Conservation (phyloP, 2,329 filamentous ascomycete genomes). For the Penicillium sp. region DNA sequence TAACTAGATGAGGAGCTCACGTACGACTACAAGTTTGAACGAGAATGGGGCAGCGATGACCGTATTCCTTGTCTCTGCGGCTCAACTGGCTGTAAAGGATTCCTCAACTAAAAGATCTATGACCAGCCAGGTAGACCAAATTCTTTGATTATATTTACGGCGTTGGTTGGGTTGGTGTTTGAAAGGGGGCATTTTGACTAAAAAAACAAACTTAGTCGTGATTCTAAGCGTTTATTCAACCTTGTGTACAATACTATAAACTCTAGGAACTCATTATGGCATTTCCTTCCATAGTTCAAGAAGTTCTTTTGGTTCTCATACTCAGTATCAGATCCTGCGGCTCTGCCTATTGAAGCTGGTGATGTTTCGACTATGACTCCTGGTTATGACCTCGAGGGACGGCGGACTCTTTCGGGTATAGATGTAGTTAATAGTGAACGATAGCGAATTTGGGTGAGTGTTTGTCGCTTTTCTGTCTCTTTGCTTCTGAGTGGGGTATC, state of each 20-base stretch:
- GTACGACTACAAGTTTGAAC: slow-evolving; percentile 99
- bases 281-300: not conserved
- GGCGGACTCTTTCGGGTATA: not conserved
- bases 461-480: not conserved
- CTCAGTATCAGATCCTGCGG: not conserved
- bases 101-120: slow-evolving; percentile 73
- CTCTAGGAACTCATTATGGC: not conserved
- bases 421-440: not conserved
- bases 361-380: not conserved
- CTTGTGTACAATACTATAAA: not conserved
- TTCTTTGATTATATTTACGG: not conserved
- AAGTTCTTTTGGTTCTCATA: not conserved
- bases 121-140: not conserved
- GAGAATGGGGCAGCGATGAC: slow-evolving; percentile 90
- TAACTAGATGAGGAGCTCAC: slow-evolving; percentile 90
- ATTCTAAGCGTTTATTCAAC: not conserved
- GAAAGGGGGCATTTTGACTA: not conserved
- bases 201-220: not conserved
- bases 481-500: not conserved
- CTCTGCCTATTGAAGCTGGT: not conserved
- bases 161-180: not conserved
- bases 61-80: slow-evolving; percentile 97
- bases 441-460: not conserved
- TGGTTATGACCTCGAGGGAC: not conserved
- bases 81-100: slow-evolving; percentile 94